Conservation (phyloP, 441 rosid genomes). For the Populus hybrid region DNA sequence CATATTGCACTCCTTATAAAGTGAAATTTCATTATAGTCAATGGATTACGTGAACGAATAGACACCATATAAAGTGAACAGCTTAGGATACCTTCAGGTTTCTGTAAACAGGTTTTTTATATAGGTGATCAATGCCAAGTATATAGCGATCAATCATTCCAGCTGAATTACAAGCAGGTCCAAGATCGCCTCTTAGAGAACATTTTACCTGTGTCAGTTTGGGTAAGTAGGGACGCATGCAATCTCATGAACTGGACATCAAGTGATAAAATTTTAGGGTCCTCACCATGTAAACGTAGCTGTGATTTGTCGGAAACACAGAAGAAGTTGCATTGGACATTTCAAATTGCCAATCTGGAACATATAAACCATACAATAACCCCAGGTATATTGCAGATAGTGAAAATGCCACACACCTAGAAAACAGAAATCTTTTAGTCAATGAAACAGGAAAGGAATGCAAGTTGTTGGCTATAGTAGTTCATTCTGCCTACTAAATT, state of each 20-base stretch:
- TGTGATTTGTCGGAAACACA: constrained; percentile 5
- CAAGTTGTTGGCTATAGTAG: not conserved
- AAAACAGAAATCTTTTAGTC: not conserved
- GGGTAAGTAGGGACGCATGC: not conserved
- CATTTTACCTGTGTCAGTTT: constrained; percentile 24
- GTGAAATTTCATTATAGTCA: constrained; percentile 7
- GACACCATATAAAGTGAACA: not conserved
- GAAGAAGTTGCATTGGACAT: constrained; percentile 8
- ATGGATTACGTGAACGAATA: not conserved
- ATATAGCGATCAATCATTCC: constrained; percentile 34
- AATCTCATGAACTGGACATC: not conserved
- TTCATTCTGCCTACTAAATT: not conserved
- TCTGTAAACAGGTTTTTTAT: constrained; percentile 29
- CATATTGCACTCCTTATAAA: constrained; percentile 26
- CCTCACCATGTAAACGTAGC: constrained; percentile 21
- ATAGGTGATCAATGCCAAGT: constrained; percentile 29
- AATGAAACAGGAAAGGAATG: not conserved
- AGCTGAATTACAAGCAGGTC: constrained; percentile 36
- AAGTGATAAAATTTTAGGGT: not conserved
- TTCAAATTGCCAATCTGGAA: constrained; percentile 35
- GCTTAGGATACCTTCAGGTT: constrained; percentile 26
- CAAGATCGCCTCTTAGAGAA: constrained; percentile 33
- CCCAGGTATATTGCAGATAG: constrained; percentile 23
- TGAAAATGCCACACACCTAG: constrained; percentile 24
- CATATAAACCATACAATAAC: constrained; percentile 26